Percentiles rank a stretch among this genome's conserved stretches.
Conservation (phyloP, 139 green algal species). For the Trebouxia sp. region DNA sequence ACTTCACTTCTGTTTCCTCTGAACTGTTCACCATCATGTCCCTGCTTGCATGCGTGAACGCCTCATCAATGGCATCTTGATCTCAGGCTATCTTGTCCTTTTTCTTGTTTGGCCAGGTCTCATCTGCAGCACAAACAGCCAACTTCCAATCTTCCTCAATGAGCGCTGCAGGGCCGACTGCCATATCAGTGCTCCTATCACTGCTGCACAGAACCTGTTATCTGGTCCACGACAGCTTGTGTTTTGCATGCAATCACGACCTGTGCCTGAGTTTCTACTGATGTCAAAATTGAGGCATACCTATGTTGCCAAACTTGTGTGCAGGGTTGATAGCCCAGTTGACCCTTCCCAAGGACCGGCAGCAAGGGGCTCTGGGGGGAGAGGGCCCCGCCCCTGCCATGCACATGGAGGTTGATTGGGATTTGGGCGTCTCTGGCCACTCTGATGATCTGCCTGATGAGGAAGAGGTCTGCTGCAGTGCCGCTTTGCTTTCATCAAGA, state of each 20-base stretch:
- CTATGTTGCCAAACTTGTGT: not conserved
- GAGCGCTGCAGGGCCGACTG: not conserved
- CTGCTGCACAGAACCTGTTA: too few relatives aligned
- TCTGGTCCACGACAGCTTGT: too few relatives aligned
- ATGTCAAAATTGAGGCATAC: not conserved
- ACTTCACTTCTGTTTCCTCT: too few relatives aligned
- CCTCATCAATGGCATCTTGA: too few relatives aligned
- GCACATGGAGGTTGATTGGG: conserved; percentile 25
- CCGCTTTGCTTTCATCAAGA: too few relatives aligned
- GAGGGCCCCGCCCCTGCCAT: not conserved
- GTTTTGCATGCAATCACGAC: too few relatives aligned
- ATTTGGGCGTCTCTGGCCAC: conserved; percentile 19
- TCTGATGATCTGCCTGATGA: conserved; percentile 18
- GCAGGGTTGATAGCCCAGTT: conserved; percentile 21
- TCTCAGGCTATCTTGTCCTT: too few relatives aligned
- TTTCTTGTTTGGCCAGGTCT: too few relatives aligned
- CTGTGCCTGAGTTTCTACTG: not conserved
- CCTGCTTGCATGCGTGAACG: too few relatives aligned
- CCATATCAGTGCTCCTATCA: not conserved
- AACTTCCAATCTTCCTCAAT: not conserved
- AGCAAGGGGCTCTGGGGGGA: not conserved
- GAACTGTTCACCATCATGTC: too few relatives aligned
- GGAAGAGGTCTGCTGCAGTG: not conserved
- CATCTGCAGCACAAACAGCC: too few relatives aligned
- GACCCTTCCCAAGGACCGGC: not conserved